Conservation (phyloP, 2,329 filamentous ascomycete genomes). For the Bipolaris cookei region DNA sequence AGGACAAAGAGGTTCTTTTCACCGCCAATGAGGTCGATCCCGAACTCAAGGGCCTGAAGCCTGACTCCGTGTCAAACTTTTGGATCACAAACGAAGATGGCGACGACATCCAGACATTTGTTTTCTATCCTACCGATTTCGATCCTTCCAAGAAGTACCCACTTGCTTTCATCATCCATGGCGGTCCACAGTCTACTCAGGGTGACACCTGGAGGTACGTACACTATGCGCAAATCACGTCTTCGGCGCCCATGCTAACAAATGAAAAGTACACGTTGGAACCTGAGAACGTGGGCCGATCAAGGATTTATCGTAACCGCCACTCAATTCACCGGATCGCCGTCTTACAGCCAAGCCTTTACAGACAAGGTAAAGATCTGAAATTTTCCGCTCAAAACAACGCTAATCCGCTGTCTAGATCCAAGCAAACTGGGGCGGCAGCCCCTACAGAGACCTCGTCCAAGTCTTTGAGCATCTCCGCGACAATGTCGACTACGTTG, state of each 20-base stretch:
- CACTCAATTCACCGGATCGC: conserved; percentile 83
- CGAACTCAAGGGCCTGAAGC: conserved; percentile 68
- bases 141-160: conserved; percentile 76
- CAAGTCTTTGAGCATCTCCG: conserved; percentile 78
- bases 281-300: conserved; percentile 81
- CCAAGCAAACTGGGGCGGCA: conserved; percentile 79
- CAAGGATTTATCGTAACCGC: conserved; percentile 83
- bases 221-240: not conserved
- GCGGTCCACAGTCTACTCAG: conserved; percentile 79
- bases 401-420: conserved; percentile 55
- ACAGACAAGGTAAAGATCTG: conserved; percentile 62
- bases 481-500: conserved; percentile 69
- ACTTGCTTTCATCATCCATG: conserved; percentile 78
- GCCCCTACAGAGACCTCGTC: conserved; percentile 81
- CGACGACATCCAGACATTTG: conserved; percentile 67
- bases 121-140: conserved; percentile 69
- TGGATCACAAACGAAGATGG: conserved; percentile 70
- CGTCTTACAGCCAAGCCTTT: conserved; percentile 79
- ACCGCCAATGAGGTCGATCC: conserved; percentile 72
- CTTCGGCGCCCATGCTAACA: not conserved
- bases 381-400: not conserved
- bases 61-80: conserved; percentile 68
- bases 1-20: conserved; percentile 52
- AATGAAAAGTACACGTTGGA: conserved; percentile 70
- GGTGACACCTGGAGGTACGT: conserved; percentile 68